Evolutionary conservation across 768 basidiomycete genomes (phyloP).

Genomic region (Candolleomyces efflorescens): DNA sequence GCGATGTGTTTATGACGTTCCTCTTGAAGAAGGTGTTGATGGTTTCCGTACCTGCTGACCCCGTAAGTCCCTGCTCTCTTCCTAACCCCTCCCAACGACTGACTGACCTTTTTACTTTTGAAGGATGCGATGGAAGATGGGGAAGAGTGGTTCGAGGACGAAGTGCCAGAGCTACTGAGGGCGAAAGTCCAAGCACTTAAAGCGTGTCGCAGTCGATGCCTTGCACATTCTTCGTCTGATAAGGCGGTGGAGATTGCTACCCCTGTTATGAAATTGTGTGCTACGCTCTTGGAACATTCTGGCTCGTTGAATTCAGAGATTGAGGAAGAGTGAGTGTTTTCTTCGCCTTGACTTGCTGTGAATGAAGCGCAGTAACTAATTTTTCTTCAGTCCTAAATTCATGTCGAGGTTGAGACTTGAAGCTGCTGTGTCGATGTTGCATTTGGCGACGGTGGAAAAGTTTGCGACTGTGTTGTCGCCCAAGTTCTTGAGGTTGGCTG

Average conservation of each 20-base stretch:
- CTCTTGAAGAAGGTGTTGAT: slow-evolving; percentile 69
- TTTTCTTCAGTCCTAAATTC: slow-evolving; percentile 43
- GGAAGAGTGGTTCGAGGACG: slow-evolving; percentile 69
- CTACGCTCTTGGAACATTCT: slow-evolving; percentile 60
- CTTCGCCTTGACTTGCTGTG: neutral
- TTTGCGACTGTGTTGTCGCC: slow-evolving; percentile 55
- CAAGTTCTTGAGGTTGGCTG: slow-evolving; percentile 65
- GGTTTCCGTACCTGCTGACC: slow-evolving; percentile 42
- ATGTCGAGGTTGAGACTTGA: slow-evolving; percentile 80
- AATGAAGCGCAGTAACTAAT: too few species aligned
- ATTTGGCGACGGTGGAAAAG: slow-evolving; percentile 56
- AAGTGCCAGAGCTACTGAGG: slow-evolving; percentile 51
- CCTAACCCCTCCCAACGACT: neutral
- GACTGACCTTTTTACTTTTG: neutral
- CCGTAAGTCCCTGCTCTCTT: slow-evolving; percentile 33
- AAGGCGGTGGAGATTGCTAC: slow-evolving; percentile 62
- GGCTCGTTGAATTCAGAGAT: slow-evolving; percentile 53
- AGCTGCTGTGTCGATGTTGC: slow-evolving; percentile 76
- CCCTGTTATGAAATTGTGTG: slow-evolving; percentile 75
- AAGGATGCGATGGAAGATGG: slow-evolving; percentile 58
- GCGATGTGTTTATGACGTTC: slow-evolving; percentile 69
- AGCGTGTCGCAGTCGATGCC: slow-evolving; percentile 74
- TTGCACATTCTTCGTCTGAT: slow-evolving; percentile 59
- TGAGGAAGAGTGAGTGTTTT: slow-evolving; percentile 41
- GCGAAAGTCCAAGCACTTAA: slow-evolving; percentile 79